phyloP scores from a whole-genome alignment of 768 basidiomycete genomes.

The Psilocybe subaeruginosa region DNA sequence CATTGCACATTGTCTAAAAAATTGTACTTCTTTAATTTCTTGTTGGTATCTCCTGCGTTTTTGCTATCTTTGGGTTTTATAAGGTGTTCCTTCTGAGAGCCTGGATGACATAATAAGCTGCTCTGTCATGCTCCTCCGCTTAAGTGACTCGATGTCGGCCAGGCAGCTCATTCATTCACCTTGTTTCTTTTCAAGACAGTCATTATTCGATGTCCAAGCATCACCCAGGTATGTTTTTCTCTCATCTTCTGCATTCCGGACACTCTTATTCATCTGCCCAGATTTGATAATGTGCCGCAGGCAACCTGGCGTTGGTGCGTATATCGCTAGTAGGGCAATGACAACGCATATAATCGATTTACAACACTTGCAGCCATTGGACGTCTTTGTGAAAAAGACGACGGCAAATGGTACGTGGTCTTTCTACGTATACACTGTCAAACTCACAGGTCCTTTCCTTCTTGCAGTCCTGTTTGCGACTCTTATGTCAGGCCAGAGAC shows the following conservation, averaged over 20 bases:
- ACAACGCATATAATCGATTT: not conserved
- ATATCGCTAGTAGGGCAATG: not conserved
- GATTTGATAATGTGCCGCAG: conserved; percentile 99
- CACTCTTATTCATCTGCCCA: conserved; percentile 29
- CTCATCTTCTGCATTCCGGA: not conserved
- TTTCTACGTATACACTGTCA: not conserved
- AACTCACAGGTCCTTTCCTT: not conserved
- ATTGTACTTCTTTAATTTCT: conserved; percentile 10
- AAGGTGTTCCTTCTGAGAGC: not conserved
- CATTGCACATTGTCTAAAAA: conserved; percentile 9
- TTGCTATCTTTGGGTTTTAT: not conserved
- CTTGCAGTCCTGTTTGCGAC: conserved; percentile 90
- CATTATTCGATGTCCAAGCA: conserved; percentile 78
- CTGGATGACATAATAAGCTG: not conserved
- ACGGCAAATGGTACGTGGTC: conserved; percentile 91
- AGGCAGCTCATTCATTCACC: not conserved
- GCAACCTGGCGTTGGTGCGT: conserved; percentile 91
- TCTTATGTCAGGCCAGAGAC: conserved; percentile 99
- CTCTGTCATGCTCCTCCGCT: not conserved
- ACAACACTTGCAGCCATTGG: conserved; percentile 76
- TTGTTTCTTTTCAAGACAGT: not conserved
- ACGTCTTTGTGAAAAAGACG: conserved; percentile 97
- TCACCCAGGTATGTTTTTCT: conserved; percentile 65
- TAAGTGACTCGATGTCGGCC: not conserved
- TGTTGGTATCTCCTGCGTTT: not conserved